Percentiles rank a stretch among this genome's conserved stretches.
Conservation (phyloP, 2,329 filamentous ascomycete genomes). For the Trichoderma guizhouense region DNA sequence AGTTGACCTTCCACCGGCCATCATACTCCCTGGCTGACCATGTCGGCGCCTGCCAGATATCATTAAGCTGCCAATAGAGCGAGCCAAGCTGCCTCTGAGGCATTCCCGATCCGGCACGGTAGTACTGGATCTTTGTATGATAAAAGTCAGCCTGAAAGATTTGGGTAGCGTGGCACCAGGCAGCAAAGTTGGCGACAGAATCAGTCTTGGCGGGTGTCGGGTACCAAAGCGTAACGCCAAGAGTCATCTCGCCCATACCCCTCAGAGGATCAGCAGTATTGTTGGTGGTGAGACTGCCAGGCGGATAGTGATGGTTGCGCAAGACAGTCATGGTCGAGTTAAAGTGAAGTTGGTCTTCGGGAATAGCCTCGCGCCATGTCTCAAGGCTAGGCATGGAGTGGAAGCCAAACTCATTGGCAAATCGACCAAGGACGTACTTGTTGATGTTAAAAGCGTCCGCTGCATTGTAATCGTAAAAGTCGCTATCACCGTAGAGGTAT, state of each 20-base stretch:
- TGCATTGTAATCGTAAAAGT: constrained; percentile 3
- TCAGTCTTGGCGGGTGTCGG: not conserved
- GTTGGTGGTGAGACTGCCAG: not conserved
- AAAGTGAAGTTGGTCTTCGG: not conserved
- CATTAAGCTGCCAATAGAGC: constrained; percentile 8
- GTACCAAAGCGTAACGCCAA: not conserved
- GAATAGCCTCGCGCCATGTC: constrained; percentile 5
- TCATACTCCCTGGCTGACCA: constrained; percentile 6
- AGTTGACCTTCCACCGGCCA: constrained; percentile 4
- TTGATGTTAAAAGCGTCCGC: not conserved
- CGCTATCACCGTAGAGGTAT: constrained; percentile 3
- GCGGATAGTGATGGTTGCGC: constrained; percentile 1
- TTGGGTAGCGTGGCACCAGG: constrained; percentile 4
- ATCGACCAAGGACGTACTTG: not conserved
- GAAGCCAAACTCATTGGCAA: constrained; percentile 5
- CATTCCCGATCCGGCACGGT: not conserved
- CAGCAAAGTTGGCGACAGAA: not conserved
- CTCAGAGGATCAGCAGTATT: not conserved
- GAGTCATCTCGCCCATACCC: constrained; percentile 4
- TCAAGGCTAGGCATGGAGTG: constrained; percentile 6
- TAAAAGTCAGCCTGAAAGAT: constrained; percentile 3
- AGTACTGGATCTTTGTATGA: constrained; percentile 6
- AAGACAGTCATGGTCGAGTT: constrained; percentile 7
- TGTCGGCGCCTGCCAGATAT: constrained; percentile 7
- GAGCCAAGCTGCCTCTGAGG: constrained; percentile 1